Percentiles rank a stretch among this genome's conserved stretches.
These are phyloP conservation scores for Polygonum maritimum DNA, from an alignment of 148 eudicot species.

Conservation along the genomic window DNA sequence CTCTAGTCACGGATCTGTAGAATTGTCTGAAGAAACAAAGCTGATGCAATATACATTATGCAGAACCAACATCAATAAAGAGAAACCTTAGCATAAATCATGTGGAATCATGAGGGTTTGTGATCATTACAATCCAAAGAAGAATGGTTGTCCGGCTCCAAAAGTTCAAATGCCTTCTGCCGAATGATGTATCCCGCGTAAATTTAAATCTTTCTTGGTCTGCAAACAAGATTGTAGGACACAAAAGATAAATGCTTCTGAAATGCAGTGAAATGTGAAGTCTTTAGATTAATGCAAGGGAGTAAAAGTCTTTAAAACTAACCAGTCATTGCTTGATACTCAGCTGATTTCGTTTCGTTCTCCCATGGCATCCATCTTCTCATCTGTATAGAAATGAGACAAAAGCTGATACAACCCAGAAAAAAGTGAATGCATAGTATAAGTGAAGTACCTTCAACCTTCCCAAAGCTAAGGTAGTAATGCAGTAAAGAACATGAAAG, in stretches of 20 bases:
- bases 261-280: background rate
- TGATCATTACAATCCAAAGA: slow-evolving; percentile 24
- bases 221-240: slow-evolving; percentile 10
- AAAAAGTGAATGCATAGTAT: background rate
- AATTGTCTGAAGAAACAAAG: slow-evolving; percentile 65
- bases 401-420: background rate
- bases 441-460: slow-evolving; percentile 29
- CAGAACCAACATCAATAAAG: background rate
- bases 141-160: slow-evolving; percentile 28
- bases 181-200: slow-evolving; percentile 34
- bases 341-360: slow-evolving; percentile 43
- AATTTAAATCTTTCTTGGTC: slow-evolving; percentile 52
- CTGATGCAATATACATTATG: slow-evolving; percentile 11
- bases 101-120: background rate
- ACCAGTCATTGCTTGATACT: slow-evolving; percentile 54
- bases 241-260: background rate
- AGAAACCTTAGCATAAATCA: background rate
- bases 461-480: slow-evolving; percentile 43
- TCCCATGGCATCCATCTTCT: slow-evolving; percentile 59
- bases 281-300: background rate
- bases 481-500: slow-evolving; percentile 42
- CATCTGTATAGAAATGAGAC: slow-evolving; percentile 28
- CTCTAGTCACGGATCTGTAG: slow-evolving; percentile 45
- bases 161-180: slow-evolving; percentile 24
- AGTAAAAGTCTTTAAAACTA: background rate